A percentile compares a stretch with the other conserved stretches of the same genome.
Evolutionary conservation across 2,329 filamentous ascomycete species (phyloP).

Genomic region (Aspergillus sp.): DNA sequence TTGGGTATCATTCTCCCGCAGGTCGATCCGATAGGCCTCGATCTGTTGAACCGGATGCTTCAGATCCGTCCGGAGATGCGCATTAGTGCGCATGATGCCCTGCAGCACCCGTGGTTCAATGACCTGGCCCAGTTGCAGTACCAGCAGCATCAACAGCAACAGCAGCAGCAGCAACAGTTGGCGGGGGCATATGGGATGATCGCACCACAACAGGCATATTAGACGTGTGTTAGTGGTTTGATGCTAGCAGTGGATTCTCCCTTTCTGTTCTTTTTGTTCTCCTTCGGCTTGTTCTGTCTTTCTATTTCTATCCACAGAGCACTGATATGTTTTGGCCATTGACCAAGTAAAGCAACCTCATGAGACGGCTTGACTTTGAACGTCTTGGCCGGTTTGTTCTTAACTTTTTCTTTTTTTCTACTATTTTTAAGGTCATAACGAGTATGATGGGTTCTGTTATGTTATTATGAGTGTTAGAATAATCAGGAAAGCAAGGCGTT

Average conservation of each 20-base stretch:
- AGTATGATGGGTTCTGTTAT: conserved; percentile 19
- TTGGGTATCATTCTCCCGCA: conserved; percentile 78
- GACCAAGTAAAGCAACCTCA: too few relatives aligned
- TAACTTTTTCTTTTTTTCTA: background rate
- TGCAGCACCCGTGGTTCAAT: conserved; percentile 88
- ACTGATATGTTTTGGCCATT: too few relatives aligned
- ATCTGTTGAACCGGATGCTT: conserved; percentile 81
- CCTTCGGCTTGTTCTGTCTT: background rate
- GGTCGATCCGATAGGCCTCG: conserved; percentile 78
- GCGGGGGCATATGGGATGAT: conserved; percentile 32
- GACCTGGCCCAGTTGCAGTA: conserved; percentile 50
- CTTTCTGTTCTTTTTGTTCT: background rate
- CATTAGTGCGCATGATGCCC: conserved; percentile 75
- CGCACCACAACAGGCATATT: conserved; percentile 30
- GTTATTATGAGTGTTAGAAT: conserved; percentile 4
- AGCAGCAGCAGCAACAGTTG: conserved; percentile 31
- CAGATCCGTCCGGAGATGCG: conserved; percentile 87
- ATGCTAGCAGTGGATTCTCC: background rate
- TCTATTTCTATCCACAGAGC: background rate
- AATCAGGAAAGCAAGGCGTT: conserved; percentile 25
- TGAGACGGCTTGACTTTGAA: too few relatives aligned
- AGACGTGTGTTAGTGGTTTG: conserved; percentile 1
- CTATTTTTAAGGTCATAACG: conserved; percentile 13
- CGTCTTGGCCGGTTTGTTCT: too few relatives aligned
- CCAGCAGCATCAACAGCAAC: conserved; percentile 38